A percentile compares a stretch with the other conserved stretches of the same genome.
Evolutionary conservation across 805 yeast genomes (phyloP).

Genomic region (Candida bentonensis): DNA sequence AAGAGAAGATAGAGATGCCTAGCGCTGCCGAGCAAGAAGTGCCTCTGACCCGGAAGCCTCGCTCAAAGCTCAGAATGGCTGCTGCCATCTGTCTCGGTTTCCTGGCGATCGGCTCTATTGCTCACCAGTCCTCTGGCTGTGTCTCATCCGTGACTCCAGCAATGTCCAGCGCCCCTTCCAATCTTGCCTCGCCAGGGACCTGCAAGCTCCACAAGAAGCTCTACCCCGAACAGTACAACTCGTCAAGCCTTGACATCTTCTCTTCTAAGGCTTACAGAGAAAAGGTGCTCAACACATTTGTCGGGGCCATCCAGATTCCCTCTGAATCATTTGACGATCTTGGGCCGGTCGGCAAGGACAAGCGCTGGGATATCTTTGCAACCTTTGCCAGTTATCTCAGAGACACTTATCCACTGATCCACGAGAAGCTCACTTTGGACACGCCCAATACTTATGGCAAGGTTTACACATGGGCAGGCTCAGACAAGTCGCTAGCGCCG

Average conservation of each 20-base stretch:
- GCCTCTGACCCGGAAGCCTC: no score
- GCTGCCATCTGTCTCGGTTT: neutral
- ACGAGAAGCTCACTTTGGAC: constrained; percentile 24
- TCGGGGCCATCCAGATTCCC: constrained; percentile 47
- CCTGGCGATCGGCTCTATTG: neutral
- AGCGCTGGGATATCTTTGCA: constrained; percentile 34
- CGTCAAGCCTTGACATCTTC: constrained; percentile 1
- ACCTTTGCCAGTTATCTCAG: constrained; percentile 41
- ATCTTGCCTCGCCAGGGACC: neutral
- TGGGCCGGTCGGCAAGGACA: constrained; percentile 34
- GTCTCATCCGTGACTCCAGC: neutral
- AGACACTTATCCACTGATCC: constrained; percentile 39
- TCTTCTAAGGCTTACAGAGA: constrained; percentile 4
- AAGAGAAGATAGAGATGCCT: no score
- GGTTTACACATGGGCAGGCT: constrained; percentile 48
- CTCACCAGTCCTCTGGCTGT: neutral
- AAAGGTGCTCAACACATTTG: constrained; percentile 9
- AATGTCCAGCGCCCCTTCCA: neutral
- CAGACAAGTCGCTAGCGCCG: constrained; percentile 40
- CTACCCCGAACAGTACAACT: neutral
- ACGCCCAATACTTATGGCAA: constrained; percentile 38
- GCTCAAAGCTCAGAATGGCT: neutral
- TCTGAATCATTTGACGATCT: constrained; percentile 50
- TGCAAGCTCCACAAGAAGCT: neutral
- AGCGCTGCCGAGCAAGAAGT: no score